Percentiles rank a stretch among this genome's conserved stretches.
Conservation (phyloP, 164 flowering plant genomes). For the Stephania japonica region DNA sequence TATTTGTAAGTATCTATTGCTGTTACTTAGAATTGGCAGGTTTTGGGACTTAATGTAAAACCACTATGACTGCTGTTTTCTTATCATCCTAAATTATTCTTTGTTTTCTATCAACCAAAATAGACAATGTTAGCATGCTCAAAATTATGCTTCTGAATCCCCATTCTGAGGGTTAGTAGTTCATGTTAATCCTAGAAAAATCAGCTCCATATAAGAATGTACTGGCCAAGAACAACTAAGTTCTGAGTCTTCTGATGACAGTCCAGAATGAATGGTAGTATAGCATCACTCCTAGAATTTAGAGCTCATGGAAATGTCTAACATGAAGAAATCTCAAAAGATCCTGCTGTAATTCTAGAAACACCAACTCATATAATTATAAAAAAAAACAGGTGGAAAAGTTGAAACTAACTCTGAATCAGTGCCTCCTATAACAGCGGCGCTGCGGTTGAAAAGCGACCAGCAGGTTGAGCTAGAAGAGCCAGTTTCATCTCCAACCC, state of each 20-base stretch:
- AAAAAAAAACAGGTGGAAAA: neutral
- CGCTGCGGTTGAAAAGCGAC: slow-evolving; percentile 77
- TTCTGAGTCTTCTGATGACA: neutral
- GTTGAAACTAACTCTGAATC: slow-evolving; percentile 49
- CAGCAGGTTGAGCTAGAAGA: slow-evolving; percentile 78
- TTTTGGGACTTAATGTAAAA: no score
- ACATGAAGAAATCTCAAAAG: neutral
- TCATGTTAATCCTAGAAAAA: neutral
- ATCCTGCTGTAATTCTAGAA: neutral
- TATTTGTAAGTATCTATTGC: no score
- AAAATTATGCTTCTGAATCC: neutral
- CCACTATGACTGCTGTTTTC: no score
- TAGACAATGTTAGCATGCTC: no score
- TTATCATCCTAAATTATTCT: no score
- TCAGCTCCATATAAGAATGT: no score
- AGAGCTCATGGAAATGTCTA: neutral
- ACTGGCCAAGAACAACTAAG: neutral
- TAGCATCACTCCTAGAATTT: neutral
- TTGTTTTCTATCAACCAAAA: no score
- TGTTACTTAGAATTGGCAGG: no score
- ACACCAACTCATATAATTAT: neutral
- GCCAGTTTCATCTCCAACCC: slow-evolving; percentile 94
- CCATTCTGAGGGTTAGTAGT: neutral
- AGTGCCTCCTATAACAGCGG: slow-evolving; percentile 55
- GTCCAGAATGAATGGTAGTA: neutral